Percentiles rank a stretch among this genome's conserved stretches.
These are phyloP conservation scores for Parsonsia alboflavescens DNA, from an alignment of 257 asterid species.

Conservation along the genomic window DNA sequence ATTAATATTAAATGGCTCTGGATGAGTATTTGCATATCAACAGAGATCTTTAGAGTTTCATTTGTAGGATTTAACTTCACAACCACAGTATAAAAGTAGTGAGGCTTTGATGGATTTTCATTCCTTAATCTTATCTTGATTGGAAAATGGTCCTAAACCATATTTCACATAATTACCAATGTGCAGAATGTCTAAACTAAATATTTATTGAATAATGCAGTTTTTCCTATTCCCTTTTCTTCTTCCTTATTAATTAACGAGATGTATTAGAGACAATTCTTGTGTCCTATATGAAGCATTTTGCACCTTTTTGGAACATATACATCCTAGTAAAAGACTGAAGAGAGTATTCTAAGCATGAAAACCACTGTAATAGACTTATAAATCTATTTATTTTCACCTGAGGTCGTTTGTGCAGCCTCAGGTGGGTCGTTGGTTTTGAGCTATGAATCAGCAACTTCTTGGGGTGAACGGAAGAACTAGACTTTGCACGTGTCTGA, in stretches of 20 bases:
- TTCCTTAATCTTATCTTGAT: not conserved
- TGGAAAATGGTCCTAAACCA: not conserved
- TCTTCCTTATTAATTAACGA: not conserved
- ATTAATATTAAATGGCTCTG: not conserved
- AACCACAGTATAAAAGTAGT: too few relatives aligned
- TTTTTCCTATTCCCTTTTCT: not conserved
- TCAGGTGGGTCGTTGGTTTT: too few relatives aligned
- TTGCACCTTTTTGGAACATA: not conserved
- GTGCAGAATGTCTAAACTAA: not conserved
- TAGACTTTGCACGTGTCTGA: too few relatives aligned
- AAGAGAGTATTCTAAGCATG: not conserved
- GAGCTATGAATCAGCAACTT: too few relatives aligned
- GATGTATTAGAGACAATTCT: not conserved
- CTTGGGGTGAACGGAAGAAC: too few relatives aligned
- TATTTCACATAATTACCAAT: not conserved
- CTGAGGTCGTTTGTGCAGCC: too few relatives aligned
- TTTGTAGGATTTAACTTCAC: too few relatives aligned
- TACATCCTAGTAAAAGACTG: not conserved
- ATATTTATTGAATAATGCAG: not conserved
- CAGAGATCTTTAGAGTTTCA: not conserved
- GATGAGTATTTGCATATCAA: not conserved
- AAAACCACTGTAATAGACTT: too few relatives aligned
- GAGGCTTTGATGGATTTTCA: not conserved
- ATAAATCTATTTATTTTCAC: too few relatives aligned
- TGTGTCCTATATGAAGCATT: not conserved